phyloP scores from a whole-genome alignment of 495 filamentous ascomycete genomes.

The Neurospora sp. region DNA sequence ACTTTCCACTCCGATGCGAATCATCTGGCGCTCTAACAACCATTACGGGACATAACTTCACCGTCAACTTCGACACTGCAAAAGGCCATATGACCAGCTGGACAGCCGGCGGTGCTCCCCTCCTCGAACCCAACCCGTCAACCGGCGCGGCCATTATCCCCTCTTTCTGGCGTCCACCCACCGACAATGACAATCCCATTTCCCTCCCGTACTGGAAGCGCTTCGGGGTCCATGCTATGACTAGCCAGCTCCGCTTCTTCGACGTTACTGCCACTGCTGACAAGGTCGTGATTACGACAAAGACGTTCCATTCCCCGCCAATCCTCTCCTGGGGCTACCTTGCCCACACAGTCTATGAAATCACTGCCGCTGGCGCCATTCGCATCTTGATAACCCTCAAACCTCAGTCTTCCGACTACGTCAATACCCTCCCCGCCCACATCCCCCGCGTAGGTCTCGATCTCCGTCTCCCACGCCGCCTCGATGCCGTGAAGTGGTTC shows the following conservation, averaged over 20 bases:
- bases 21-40: neutral
- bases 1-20: neutral
- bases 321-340: slow-evolving; percentile 48
- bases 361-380: slow-evolving; percentile 33
- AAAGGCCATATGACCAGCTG: slow-evolving; percentile 31
- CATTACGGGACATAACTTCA: slow-evolving; percentile 7
- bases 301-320: slow-evolving; percentile 34
- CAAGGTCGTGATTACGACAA: slow-evolving; percentile 26
- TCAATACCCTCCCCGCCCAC: slow-evolving; percentile 30
- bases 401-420: slow-evolving; percentile 2
- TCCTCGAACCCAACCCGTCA: slow-evolving; percentile 28
- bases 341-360: slow-evolving; percentile 37
- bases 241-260: slow-evolving; percentile 34
- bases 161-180: slow-evolving; percentile 37
- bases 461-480: slow-evolving; percentile 30
- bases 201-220: slow-evolving; percentile 31
- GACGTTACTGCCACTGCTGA: slow-evolving; percentile 21
- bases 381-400: slow-evolving; percentile 30
- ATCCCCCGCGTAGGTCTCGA: slow-evolving; percentile 48
- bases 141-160: slow-evolving; percentile 28
- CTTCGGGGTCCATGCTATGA: slow-evolving; percentile 23
- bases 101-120: slow-evolving; percentile 7
- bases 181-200: slow-evolving; percentile 47
- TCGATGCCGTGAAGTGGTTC: slow-evolving; percentile 42
- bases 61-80: slow-evolving; percentile 31